These are phyloP conservation scores for Glonium stellatum DNA, from an alignment of 495 filamentous ascomycete species.

Conservation along the genomic window DNA sequence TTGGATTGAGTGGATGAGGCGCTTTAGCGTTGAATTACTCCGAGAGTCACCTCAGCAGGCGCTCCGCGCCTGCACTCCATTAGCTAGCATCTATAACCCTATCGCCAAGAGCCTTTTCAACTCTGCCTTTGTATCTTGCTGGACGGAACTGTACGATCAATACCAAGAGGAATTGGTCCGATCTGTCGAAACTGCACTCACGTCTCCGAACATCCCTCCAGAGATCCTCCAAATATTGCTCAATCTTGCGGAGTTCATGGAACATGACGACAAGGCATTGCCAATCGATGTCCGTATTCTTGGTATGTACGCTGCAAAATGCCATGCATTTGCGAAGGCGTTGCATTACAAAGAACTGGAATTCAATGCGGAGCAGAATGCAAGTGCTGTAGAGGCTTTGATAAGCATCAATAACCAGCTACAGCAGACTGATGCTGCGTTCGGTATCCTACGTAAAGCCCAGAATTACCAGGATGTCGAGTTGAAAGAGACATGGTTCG, in stretches of 20 bases:
- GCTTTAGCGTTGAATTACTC: conserved; percentile 90
- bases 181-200: conserved; percentile 90
- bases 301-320: conserved; percentile 86
- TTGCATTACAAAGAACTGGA: conserved; percentile 98
- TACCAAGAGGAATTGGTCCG: conserved; percentile 92
- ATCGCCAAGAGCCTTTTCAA: conserved; percentile 94
- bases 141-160: conserved; percentile 93
- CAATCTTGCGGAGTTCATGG: conserved; percentile 98
- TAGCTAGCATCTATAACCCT: conserved; percentile 85
- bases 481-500: conserved; percentile 95
- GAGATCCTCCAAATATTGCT: conserved; percentile 91
- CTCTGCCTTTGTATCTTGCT: conserved; percentile 96
- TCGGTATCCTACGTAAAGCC: conserved; percentile 90
- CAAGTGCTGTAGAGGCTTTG: conserved; percentile 89
- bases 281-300: conserved; percentile 93
- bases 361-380: conserved; percentile 93
- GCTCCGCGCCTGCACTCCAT: conserved; percentile 80
- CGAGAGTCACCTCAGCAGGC: conserved; percentile 95
- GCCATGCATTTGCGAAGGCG: conserved; percentile 95
- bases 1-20: conserved; percentile 97
- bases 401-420: conserved; percentile 99
- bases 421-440: conserved; percentile 94
- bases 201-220: conserved; percentile 84
- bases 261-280: conserved; percentile 96
- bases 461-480: conserved; percentile 93